Base-by-base conservation (phyloP, 2,329 filamentous ascomycete species). In the Scedosporium minutisporum region DNA sequence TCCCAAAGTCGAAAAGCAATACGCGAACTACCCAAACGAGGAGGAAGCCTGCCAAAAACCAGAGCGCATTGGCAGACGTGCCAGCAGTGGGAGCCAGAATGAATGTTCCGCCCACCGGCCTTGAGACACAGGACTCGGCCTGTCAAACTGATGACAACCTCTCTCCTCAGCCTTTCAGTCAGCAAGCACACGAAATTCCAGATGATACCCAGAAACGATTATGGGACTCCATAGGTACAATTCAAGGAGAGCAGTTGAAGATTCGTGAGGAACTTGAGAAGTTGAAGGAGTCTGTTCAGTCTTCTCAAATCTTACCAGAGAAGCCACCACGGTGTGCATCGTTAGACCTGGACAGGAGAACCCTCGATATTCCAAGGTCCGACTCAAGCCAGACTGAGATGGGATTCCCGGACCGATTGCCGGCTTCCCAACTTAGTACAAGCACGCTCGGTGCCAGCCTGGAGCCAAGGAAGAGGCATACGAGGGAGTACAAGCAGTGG, bases 401-500 rank as follows among this genome's bases (percentile, higher is more conserved):
- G 16, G 44, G 44, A n/a, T 18, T 48, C 44, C 44, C 18, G 16
- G n/a, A 48, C 44, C 44, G n/a, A 6, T 9, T 18, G 18, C 18
- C 18, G 5, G 44, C 16, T 48, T 55, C 51, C 7, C n/a, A 25
- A 55, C 21, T 55, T 6, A 23, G 18, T 23, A 27, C 7, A 23
- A 23, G 18, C 2, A 25, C 51, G n/a, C 21, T 14, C 3, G 51
- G 21, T 0, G 6, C 6, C 16, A 29, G 6, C 25, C 10, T 16
- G 7, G 42, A 33, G 6, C 12, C 41, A 16, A 23, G 29, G 27
- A 29, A 44, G 48, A 55, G 60, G 21, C 60, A 61, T 23, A 61
- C 60, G 4, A 57, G 18, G 18, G 60, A 61, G 21, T 61, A 61
- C 48, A 61, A 61, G 29, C 27, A 61, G 27, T 61, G 60, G 60